Percentiles rank a stretch among this genome's conserved stretches.
phyloP scores from a whole-genome alignment of 2,329 filamentous ascomycete genomes.

The Drechslerella dactyloides region DNA sequence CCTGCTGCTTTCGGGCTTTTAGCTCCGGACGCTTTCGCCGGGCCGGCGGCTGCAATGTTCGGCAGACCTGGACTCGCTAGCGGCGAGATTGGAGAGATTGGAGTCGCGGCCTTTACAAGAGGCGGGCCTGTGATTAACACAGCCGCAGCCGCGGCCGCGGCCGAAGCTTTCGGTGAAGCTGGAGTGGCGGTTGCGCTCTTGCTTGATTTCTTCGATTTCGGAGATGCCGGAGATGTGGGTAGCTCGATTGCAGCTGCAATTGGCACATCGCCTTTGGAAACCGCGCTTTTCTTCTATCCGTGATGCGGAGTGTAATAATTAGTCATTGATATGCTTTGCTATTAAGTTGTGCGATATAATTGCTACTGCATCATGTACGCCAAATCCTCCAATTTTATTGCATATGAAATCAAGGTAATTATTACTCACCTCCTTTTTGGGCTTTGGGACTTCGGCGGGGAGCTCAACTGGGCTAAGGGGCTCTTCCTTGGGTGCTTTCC shows the following conservation, averaged over 20 bases:
- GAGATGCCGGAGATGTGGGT: neutral
- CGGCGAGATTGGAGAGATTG: no score
- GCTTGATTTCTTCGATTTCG: no score
- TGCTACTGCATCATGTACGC: neutral
- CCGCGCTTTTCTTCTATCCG: neutral
- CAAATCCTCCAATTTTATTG: neutral
- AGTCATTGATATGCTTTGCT: neutral
- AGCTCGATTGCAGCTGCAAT: neutral
- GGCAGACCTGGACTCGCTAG: no score
- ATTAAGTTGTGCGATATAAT: neutral
- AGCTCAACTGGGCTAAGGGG: constrained; percentile 9
- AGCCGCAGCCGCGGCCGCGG: neutral
- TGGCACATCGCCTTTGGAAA: neutral
- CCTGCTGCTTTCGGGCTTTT: neutral
- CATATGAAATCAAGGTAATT: neutral
- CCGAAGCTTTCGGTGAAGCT: neutral
- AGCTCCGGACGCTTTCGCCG: neutral
- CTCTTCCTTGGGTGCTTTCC: neutral
- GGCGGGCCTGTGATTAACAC: no score
- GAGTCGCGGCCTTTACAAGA: no score
- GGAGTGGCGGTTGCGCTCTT: no score
- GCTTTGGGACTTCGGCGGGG: constrained; percentile 10
- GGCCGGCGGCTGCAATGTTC: no score
- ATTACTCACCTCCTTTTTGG: neutral
- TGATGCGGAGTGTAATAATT: neutral